These are phyloP conservation scores for Gaeumannomyces sp. DNA, from an alignment of 2,329 filamentous ascomycete species.

Conservation along the genomic window DNA sequence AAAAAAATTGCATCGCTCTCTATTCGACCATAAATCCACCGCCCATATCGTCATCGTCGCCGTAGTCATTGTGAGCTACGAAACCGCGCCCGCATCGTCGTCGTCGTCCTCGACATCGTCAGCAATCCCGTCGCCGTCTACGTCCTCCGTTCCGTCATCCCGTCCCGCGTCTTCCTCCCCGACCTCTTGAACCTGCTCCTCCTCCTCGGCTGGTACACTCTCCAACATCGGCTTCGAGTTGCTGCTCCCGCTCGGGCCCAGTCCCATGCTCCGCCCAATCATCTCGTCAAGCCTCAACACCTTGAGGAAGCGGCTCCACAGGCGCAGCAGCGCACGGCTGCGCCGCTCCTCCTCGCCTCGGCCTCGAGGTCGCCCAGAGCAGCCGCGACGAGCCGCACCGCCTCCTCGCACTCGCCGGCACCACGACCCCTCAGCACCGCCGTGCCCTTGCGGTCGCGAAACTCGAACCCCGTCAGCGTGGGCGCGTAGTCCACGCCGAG, in stretches of 20 bases:
- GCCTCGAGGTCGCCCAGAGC: conserved; percentile 61
- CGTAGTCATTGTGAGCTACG: conserved; percentile 8
- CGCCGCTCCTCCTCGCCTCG: conserved; percentile 59
- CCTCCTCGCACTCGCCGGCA: conserved; percentile 68
- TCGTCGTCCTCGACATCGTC: conserved; percentile 20
- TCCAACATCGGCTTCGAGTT: conserved; percentile 32
- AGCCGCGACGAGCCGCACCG: conserved; percentile 61
- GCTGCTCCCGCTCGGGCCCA: neutral
- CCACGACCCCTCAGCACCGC: conserved; percentile 76
- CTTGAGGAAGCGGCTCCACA: conserved; percentile 73
- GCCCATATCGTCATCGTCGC: conserved; percentile 23
- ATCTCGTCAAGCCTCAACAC: conserved; percentile 70
- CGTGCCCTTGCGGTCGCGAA: conserved; percentile 78
- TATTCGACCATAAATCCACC: conserved; percentile 19
- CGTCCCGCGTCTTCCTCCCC: conserved; percentile 13
- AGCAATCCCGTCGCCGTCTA: conserved; percentile 19
- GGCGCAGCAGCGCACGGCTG: conserved; percentile 53
- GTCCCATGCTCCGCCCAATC: conserved; percentile 51
- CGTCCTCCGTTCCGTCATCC: conserved; percentile 16
- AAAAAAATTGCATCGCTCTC: neutral
- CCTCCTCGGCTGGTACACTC: conserved; percentile 17
- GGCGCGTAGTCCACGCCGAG: conserved; percentile 81
- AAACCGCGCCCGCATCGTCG: conserved; percentile 15
- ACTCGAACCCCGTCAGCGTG: conserved; percentile 84
- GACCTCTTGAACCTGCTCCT: conserved; percentile 7